These are phyloP conservation scores for Nothophaeocryptopus gaeumannii DNA, from an alignment of 2,329 filamentous ascomycete species.

Conservation along the genomic window DNA sequence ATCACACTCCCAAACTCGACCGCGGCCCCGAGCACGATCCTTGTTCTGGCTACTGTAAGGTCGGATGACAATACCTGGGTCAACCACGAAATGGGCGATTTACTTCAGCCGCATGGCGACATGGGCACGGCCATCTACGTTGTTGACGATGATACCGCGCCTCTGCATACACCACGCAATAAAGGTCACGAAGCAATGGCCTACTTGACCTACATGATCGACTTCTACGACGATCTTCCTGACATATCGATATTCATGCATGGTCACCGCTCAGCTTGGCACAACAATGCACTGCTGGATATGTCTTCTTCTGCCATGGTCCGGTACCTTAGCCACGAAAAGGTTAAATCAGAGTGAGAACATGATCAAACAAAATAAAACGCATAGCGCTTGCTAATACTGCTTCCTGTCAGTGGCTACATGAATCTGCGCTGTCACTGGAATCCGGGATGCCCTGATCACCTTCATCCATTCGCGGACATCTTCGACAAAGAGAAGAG, in stretches of 20 bases:
- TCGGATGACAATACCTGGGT: conserved; percentile 19
- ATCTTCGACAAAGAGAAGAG: conserved; percentile 38
- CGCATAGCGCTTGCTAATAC: no score
- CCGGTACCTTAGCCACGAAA: conserved; percentile 42
- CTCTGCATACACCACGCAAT: conserved; percentile 52
- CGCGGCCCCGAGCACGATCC: conserved; percentile 5
- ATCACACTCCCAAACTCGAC: not conserved
- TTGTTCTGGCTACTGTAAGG: conserved; percentile 20
- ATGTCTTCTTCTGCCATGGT: conserved; percentile 47
- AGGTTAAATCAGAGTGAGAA: conserved; percentile 42
- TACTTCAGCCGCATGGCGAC: conserved; percentile 11
- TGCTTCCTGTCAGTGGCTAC: not conserved
- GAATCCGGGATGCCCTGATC: conserved; percentile 55
- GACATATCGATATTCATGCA: conserved; percentile 62
- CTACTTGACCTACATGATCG: conserved; percentile 61
- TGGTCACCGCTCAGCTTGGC: conserved; percentile 57
- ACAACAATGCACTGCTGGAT: conserved; percentile 53
- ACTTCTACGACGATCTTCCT: conserved; percentile 58
- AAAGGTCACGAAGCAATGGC: conserved; percentile 63
- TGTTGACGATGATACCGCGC: conserved; percentile 34
- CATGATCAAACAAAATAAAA: no score
- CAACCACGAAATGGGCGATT: conserved; percentile 18
- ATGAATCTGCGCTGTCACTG: conserved; percentile 56
- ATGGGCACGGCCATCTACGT: conserved; percentile 21
- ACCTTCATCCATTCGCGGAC: conserved; percentile 49